phyloP scores from a whole-genome alignment of 1,284 basidiomycete genomes.

The Coriolopsis trogii region DNA sequence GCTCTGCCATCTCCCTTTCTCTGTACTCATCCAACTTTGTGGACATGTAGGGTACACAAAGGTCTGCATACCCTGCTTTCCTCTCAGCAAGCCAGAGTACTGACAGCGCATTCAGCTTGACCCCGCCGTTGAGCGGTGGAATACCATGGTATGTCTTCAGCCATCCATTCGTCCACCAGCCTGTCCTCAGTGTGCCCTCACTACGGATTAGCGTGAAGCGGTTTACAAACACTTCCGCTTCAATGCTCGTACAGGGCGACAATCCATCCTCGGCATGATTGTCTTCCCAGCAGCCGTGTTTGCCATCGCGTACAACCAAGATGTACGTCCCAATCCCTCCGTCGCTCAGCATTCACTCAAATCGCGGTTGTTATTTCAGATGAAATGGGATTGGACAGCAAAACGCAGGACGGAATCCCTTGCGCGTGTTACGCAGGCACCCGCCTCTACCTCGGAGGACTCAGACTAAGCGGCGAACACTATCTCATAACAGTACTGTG shows the following conservation, averaged over 20 bases:
- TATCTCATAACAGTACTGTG: conserved; percentile 12
- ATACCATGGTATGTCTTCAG: conserved; percentile 60
- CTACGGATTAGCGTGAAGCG: conserved; percentile 67
- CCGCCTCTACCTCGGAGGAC: conserved; percentile 17
- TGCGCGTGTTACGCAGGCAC: conserved; percentile 18
- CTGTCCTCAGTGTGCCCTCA: conserved; percentile 1
- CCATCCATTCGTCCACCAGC: background rate
- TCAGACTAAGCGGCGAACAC: conserved; percentile 16
- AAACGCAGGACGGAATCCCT: conserved; percentile 43
- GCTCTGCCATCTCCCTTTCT: background rate
- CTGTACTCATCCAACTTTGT: background rate
- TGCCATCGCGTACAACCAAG: conserved; percentile 36
- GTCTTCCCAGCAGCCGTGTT: conserved; percentile 50
- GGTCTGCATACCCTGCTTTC: background rate
- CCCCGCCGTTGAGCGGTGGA: conserved; percentile 82
- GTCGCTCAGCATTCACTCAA: background rate
- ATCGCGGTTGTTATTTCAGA: conserved; percentile 23
- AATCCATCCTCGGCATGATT: conserved; percentile 51
- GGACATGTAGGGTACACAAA: conserved; percentile 25
- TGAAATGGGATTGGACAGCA: conserved; percentile 41
- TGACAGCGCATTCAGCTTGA: conserved; percentile 55
- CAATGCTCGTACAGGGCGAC: conserved; percentile 62
- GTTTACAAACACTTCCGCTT: conserved; percentile 81
- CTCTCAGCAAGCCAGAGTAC: background rate
- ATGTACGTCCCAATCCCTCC: conserved; percentile 34